Conservation (phyloP, 169 alveolate genomes). For the Fabrea salina region DNA sequence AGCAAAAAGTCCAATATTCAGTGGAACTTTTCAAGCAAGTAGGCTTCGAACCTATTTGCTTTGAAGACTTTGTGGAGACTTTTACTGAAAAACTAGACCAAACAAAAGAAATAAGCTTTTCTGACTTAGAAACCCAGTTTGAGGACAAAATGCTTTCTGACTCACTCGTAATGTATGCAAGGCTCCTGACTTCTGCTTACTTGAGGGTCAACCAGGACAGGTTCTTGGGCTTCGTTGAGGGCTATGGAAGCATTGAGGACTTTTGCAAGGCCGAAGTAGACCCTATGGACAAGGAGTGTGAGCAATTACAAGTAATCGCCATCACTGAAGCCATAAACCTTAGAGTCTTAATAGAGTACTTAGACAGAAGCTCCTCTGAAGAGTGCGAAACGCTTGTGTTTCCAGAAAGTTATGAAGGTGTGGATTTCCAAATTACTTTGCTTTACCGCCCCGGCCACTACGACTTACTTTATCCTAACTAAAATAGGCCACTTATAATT, state of each 20-base stretch:
- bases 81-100: background rate
- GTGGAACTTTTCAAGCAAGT: background rate
- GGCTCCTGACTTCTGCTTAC: slow-evolving; percentile 24
- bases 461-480: slow-evolving; percentile 28
- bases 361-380: background rate
- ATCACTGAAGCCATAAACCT: slow-evolving; percentile 7
- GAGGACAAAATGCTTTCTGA: slow-evolving; percentile 15
- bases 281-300: slow-evolving; percentile 30
- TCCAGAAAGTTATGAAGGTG: slow-evolving; percentile 3
- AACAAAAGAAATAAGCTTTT: background rate
- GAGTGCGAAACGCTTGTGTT: background rate
- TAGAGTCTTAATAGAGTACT: background rate
- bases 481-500: background rate
- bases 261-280: slow-evolving; percentile 31
- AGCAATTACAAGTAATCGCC: slow-evolving; percentile 25
- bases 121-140: background rate
- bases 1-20: background rate
- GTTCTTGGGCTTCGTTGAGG: slow-evolving; percentile 27
- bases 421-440: slow-evolving; percentile 5
- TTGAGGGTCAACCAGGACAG: background rate
- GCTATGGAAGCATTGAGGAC: background rate
- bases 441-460: slow-evolving; percentile 32
- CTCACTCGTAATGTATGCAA: slow-evolving; percentile 12
- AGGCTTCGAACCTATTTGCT: slow-evolving; percentile 11
- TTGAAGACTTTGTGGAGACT: slow-evolving; percentile 22